Conservation (phyloP, 495 filamentous ascomycete species). For the Hypoxylon perforatum region DNA sequence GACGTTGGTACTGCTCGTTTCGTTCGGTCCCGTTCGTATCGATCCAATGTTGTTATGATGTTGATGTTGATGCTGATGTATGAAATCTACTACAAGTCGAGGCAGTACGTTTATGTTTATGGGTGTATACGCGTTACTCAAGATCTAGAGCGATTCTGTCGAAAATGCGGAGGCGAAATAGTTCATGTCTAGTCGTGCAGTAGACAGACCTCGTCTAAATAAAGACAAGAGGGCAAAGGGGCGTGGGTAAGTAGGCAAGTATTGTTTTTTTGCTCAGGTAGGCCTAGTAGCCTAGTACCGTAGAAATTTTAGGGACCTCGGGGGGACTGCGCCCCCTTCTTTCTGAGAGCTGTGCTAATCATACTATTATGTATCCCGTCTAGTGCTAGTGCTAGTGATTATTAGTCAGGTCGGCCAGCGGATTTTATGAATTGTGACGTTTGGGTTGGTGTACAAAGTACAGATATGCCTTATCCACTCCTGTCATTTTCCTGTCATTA, state of each 20-base stretch:
- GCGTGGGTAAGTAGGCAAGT: not conserved
- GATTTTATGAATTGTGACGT: constrained; percentile 4
- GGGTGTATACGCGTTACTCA: not conserved
- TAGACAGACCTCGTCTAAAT: not conserved
- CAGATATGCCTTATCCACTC: too few relatives aligned
- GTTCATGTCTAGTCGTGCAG: not conserved
- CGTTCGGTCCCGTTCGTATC: not conserved
- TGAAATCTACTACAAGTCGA: not conserved
- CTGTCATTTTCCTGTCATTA: too few relatives aligned
- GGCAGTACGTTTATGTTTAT: not conserved
- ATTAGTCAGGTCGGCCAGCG: not conserved
- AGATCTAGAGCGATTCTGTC: constrained; percentile 8
- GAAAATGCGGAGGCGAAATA: constrained; percentile 6
- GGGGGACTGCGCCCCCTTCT: not conserved
- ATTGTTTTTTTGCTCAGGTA: not conserved
- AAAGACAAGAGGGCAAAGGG: not conserved
- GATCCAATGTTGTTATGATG: not conserved
- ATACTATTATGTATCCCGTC: not conserved
- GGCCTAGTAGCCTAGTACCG: not conserved
- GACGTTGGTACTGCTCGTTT: not conserved
- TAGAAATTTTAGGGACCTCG: not conserved
- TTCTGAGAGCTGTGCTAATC: not conserved
- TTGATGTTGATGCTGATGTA: not conserved
- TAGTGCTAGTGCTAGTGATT: not conserved
- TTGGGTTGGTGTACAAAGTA: not conserved